A percentile compares a stretch with the other conserved stretches of the same genome.
phyloP scores from a whole-genome alignment of 129 eudicot species.

The Rutidosis leptorrhynchoides region DNA sequence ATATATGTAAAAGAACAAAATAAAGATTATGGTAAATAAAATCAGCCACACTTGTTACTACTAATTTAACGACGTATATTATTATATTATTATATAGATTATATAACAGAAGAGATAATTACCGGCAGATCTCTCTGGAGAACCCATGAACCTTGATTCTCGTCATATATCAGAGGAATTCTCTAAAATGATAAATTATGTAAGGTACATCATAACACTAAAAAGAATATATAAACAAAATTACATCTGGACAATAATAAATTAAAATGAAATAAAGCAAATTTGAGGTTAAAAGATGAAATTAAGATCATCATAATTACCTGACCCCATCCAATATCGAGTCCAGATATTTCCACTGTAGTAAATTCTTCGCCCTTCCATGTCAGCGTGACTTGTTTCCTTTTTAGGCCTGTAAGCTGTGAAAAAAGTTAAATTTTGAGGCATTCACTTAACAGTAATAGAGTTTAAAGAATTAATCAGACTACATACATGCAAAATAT shows the following conservation, averaged over 20 bases:
- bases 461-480: background rate
- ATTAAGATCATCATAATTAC: constrained; percentile 35
- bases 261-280: background rate
- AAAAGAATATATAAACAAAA: background rate
- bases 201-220: background rate
- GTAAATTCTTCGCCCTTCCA: constrained; percentile 60
- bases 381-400: constrained; percentile 57
- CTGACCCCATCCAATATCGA: constrained; percentile 98
- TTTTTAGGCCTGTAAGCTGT: constrained; percentile 88
- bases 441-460: background rate
- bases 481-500: background rate
- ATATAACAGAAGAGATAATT: constrained; percentile 19
- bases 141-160: constrained; percentile 54
- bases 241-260: background rate
- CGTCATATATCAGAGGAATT: constrained; percentile 53
- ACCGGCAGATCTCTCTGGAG: constrained; percentile 77
- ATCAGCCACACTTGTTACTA: no score
- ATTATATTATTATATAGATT: no score
- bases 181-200: constrained; percentile 36
- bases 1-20: no score
- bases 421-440: constrained; percentile 2
- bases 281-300: constrained; percentile 2
- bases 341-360: constrained; percentile 79
- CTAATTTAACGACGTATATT: no score
- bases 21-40: no score